Base-by-base conservation (phyloP, 352 stramenopile genomes). In the Globisporangium spiculum region DNA sequence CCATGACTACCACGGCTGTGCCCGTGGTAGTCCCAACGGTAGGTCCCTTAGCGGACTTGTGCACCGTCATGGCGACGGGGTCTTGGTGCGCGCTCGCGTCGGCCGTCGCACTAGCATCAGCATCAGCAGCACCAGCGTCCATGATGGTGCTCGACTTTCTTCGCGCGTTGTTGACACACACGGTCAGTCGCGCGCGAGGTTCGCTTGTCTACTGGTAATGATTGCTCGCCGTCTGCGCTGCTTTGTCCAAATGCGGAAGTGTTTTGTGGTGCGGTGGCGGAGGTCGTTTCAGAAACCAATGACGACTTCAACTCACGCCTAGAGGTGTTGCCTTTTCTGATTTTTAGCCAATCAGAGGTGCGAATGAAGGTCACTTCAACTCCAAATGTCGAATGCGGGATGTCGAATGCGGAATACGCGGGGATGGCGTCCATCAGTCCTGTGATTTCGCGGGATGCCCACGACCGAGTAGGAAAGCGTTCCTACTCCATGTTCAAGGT, bases 1-100 rank as follows among this genome's bases (percentile, higher is more conserved):
- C 55, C 38, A 66, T 66, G 46, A 34, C 22, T 26, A 71, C 44
- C 30, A 71, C 38, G 60, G 26, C 66, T 4, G 66, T 24, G 4
- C 66, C 66, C 34, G 60, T 63, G 20, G 60, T 60, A 2, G 52
- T 57, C 2, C 24, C 41, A 10, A 57, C 54, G n/a, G 59, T 57
- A 26, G 50, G 4, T 26, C 41, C 56, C 48, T 67, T 71, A 16
- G n/a, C 2, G 4, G 66, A 67, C n/a, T 66, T 66, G 46, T 52
- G 27, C 26, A 59, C 34, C 6, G 20, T 38, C 20, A 59, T 27
- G 20, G 3, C 16, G 4, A 12, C 60, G 18, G 26, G 44, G 1
- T 48, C 46, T 3, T 58, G 20, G 7, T 20, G 24, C n/a, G 18
- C 18, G 44, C 18, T n/a, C n/a, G 32, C 56, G 10, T 48, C 20